These are phyloP conservation scores for Chalciporus sphaerocephalus DNA, from an alignment of 768 basidiomycete genomes.

Conservation along the genomic window DNA sequence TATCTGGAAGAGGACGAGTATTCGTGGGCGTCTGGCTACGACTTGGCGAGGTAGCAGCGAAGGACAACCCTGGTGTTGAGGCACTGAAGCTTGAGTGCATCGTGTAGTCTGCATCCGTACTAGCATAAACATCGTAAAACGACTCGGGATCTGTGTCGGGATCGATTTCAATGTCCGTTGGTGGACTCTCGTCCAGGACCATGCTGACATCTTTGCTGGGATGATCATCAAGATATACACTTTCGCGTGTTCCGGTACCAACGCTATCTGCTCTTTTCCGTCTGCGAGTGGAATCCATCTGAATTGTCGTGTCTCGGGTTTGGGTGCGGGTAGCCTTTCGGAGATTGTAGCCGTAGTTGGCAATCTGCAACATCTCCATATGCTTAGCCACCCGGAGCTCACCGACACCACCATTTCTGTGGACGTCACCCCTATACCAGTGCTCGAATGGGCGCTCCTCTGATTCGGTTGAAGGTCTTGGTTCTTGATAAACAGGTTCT, in stretches of 20 bases:
- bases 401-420: conserved; percentile 85
- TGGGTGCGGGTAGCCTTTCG: conserved; percentile 28
- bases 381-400: conserved; percentile 70
- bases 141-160: conserved; percentile 37
- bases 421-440: conserved; percentile 86
- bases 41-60: conserved; percentile 22
- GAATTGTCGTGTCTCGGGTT: conserved; percentile 22
- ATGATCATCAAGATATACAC: conserved; percentile 66
- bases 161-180: conserved; percentile 68
- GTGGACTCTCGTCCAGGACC: conserved; percentile 72
- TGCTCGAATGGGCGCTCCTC: conserved; percentile 84
- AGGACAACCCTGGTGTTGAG: conserved; percentile 18
- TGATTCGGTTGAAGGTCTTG: conserved; percentile 64
- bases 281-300: conserved; percentile 26
- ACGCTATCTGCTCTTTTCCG: conserved; percentile 67
- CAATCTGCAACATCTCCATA: conserved; percentile 84
- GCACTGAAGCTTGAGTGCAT: conserved; percentile 15
- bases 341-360: conserved; percentile 72
- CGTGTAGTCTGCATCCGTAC: conserved; percentile 17
- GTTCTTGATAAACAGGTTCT: conserved; percentile 30
- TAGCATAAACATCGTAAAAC: conserved; percentile 37
- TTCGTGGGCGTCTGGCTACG: conserved; percentile 45
- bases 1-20: conserved; percentile 32
- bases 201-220: conserved; percentile 41
- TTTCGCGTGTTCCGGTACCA: conserved; percentile 52